These are phyloP conservation scores for Boletus barrowsii DNA, from an alignment of 768 basidiomycete genomes.

Conservation along the genomic window DNA sequence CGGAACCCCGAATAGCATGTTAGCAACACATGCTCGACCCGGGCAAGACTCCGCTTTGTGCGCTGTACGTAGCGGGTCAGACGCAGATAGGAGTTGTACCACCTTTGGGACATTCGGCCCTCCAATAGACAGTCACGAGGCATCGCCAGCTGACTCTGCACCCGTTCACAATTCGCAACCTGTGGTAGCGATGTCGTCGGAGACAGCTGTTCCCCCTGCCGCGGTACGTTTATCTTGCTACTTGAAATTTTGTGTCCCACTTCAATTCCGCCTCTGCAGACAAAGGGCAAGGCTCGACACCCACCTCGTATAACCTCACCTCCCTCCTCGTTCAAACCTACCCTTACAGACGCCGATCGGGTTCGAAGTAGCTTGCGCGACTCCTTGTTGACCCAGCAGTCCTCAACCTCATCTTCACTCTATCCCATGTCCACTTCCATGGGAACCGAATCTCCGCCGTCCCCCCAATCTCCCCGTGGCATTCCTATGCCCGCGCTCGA, in stretches of 20 bases:
- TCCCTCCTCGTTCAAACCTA: conserved; percentile 32
- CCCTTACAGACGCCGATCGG: conserved; percentile 29
- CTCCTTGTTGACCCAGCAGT: conserved; percentile 58
- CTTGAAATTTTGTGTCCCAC: conserved; percentile 13
- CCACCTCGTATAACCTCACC: conserved; percentile 35
- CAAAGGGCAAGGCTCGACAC: conserved; percentile 36
- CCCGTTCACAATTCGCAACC: not conserved
- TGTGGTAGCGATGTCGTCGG: conserved; percentile 11
- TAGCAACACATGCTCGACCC: conserved; percentile 15
- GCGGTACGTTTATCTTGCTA: conserved; percentile 19
- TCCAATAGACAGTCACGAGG: conserved; percentile 14
- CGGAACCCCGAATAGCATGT: conserved; percentile 5
- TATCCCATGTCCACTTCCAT: conserved; percentile 75
- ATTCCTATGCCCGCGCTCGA: conserved; percentile 46
- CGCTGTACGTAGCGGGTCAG: conserved; percentile 4
- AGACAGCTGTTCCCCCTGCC: conserved; percentile 10
- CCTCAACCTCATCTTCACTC: conserved; percentile 69
- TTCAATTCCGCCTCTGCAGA: conserved; percentile 22
- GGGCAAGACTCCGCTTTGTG: conserved; percentile 8
- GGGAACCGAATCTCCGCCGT: conserved; percentile 60
- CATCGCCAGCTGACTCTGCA: not conserved
- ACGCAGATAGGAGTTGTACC: conserved; percentile 24
- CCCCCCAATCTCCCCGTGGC: conserved; percentile 55
- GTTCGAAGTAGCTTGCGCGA: conserved; percentile 55
- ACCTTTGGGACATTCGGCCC: conserved; percentile 27